Evolutionary conservation across 1,139 yeast genomes (phyloP).

Genomic region (Geotrichum cucujoidarum): DNA sequence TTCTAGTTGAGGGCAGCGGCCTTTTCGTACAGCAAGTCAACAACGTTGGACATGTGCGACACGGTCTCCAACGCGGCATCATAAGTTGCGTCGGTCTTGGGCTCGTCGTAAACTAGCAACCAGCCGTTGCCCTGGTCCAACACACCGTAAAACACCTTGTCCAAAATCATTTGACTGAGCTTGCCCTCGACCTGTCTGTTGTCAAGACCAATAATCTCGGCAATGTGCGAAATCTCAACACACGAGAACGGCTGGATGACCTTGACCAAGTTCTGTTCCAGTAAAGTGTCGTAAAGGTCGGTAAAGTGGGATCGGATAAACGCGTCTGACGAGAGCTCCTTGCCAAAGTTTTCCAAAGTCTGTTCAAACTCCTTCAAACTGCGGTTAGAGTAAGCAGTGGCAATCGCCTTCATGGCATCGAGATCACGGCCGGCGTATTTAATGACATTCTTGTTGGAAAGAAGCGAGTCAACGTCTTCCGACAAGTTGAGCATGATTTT

Average conservation of each 20-base stretch:
- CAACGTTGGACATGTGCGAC: slow-evolving; percentile 80
- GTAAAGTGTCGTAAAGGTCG: slow-evolving; percentile 84
- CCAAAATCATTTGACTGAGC: slow-evolving; percentile 92
- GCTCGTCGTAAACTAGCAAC: slow-evolving; percentile 87
- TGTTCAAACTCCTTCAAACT: slow-evolving; percentile 86
- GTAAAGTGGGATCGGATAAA: slow-evolving; percentile 89
- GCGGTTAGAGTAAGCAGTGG: slow-evolving; percentile 83
- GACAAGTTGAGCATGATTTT: slow-evolving; percentile 88
- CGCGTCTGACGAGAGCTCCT: slow-evolving; percentile 78
- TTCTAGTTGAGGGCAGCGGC: slow-evolving; percentile 68
- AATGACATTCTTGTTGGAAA: slow-evolving; percentile 72
- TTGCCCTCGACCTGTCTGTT: slow-evolving; percentile 90
- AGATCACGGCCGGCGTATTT: slow-evolving; percentile 69
- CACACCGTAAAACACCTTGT: slow-evolving; percentile 89
- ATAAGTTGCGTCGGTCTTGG: slow-evolving; percentile 81
- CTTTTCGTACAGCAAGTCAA: slow-evolving; percentile 87
- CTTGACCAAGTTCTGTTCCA: slow-evolving; percentile 89
- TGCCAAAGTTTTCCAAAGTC: slow-evolving; percentile 63
- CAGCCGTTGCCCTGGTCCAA: slow-evolving; percentile 98
- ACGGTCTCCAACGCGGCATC: slow-evolving; percentile 82
- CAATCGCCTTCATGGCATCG: slow-evolving; percentile 93
- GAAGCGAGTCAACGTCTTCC: slow-evolving; percentile 75
- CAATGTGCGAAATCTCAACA: slow-evolving; percentile 85
- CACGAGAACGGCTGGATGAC: slow-evolving; percentile 94
- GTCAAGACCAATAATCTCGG: slow-evolving; percentile 83